Evolutionary conservation across 768 basidiomycete species (phyloP), one percentile per base, ranked within the genome.

Genomic region (Suillus brevipes): DNA sequence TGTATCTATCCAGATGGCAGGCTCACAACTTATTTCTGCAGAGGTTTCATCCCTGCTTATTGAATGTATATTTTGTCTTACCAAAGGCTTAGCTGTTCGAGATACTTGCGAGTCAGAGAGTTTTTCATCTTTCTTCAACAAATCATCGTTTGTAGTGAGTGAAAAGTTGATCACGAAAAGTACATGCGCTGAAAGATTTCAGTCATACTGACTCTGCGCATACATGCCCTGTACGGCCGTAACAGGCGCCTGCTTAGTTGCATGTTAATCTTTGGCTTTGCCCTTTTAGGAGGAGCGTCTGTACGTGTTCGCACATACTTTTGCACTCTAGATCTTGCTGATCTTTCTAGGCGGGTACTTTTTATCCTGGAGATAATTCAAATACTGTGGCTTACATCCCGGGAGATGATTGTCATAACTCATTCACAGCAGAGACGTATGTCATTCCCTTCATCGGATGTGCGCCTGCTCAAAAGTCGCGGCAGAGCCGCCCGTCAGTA

Each of bases 211-310:
- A 78, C 79, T 16, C 71, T 84, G 47, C 82, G 85, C 45, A 82
- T 82, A 58, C 82, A 80, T 63, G 85, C 86, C 2, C 71, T 87
- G 14, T 87, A 85, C 64, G 74, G 75, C 12, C 70, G 81, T 40
- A 80, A 78, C 23, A 65, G 74, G 47, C 74, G 77, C 25, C 69
- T 85, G 42, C 65, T 82, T n/a, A 61, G 68, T 6, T 75, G 71
- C 36, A 70, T 85, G 70, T 10, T 82, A 1, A 69, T 71, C 12
- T 73, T 74, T 37, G 80, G 74, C 2, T 62, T 71, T 0, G 62
- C 78, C 2, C 65, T 86, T 43, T 60, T 68, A 1, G 72, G 66
- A 1, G 63, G 82, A 6, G 66, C 78, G 55, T 74, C 67, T 47
- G 85, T 86, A 68, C 60, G 82, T 76, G 36, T 45, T 34, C 40